phyloP scores from a whole-genome alignment of 495 filamentous ascomycete genomes.

The Neurospora sp. region DNA sequence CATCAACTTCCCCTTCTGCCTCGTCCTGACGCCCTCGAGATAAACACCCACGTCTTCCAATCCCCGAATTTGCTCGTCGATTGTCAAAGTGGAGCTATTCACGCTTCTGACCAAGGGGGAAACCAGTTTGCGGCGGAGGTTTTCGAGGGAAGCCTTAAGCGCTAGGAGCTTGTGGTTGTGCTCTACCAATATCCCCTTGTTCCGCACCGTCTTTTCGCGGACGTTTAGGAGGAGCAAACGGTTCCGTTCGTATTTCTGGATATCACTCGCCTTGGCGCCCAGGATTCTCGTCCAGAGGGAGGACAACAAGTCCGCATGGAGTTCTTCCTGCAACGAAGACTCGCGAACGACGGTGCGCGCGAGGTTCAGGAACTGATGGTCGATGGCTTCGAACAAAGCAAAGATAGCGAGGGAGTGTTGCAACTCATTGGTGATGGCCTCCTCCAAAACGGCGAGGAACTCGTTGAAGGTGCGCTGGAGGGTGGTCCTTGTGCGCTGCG shows the following conservation, averaged over 20 bases:
- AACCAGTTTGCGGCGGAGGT: constrained; percentile 63
- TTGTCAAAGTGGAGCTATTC: constrained; percentile 52
- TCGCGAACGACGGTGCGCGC: constrained; percentile 81
- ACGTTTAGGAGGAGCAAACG: constrained; percentile 63
- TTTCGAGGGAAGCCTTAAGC: constrained; percentile 74
- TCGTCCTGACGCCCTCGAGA: constrained; percentile 58
- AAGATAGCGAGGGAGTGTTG: constrained; percentile 67
- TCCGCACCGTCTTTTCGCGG: constrained; percentile 69
- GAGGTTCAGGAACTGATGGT: constrained; percentile 78
- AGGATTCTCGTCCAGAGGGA: constrained; percentile 80
- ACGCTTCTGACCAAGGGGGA: constrained; percentile 67
- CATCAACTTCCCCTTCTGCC: constrained; percentile 75
- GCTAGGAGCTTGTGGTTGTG: constrained; percentile 71
- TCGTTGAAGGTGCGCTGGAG: constrained; percentile 80
- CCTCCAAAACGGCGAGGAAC: constrained; percentile 78
- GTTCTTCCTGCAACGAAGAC: constrained; percentile 63
- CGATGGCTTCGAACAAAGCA: constrained; percentile 74
- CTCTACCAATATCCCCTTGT: constrained; percentile 73
- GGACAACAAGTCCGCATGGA: constrained; percentile 68
- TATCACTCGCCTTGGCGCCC: constrained; percentile 54
- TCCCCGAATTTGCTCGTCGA: constrained; percentile 77
- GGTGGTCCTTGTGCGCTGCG: constrained; percentile 68
- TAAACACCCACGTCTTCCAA: constrained; percentile 70
- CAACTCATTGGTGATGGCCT: constrained; percentile 75
- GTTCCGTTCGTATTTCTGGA: constrained; percentile 86